phyloP scores from a whole-genome alignment of 441 rosid species.

The Erysimum cheiri region DNA sequence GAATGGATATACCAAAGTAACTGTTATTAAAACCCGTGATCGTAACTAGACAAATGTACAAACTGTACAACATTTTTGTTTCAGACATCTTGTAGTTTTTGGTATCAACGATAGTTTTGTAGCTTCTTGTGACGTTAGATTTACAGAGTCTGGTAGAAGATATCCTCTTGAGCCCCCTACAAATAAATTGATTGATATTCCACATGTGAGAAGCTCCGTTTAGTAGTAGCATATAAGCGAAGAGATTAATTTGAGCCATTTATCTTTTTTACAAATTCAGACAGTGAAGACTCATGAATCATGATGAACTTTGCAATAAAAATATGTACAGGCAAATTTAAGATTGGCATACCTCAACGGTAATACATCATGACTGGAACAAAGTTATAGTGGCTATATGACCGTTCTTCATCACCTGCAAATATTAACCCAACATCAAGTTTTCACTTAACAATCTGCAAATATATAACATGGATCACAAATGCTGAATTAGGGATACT shows the following conservation, averaged over 20 bases:
- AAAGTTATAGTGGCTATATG: conserved; percentile 88
- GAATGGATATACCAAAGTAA: neutral
- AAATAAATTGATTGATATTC: conserved; percentile 8
- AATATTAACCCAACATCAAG: conserved; percentile 6
- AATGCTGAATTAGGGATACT: neutral
- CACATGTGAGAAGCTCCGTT: neutral
- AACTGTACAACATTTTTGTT: conserved; percentile 31
- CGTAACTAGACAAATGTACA: conserved; percentile 14
- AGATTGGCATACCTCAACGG: conserved; percentile 38
- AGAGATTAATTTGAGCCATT: neutral
- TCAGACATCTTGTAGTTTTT: conserved; percentile 19
- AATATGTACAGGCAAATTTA: neutral
- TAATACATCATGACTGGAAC: conserved; percentile 70
- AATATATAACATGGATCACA: neutral
- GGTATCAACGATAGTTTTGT: conserved; percentile 1
- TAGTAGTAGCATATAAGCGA: neutral
- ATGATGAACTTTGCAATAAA: neutral
- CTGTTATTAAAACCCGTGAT: conserved; percentile 15
- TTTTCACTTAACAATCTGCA: conserved; percentile 1
- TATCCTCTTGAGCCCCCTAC: conserved; percentile 35
- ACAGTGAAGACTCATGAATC: conserved; percentile 16
- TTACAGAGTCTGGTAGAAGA: conserved; percentile 32
- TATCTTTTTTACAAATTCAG: neutral
- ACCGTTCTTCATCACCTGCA: conserved; percentile 97
- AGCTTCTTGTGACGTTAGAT: conserved; percentile 37